Base-by-base conservation (phyloP, 108 stramenopile genomes). In the Skeletonema marinoi region DNA sequence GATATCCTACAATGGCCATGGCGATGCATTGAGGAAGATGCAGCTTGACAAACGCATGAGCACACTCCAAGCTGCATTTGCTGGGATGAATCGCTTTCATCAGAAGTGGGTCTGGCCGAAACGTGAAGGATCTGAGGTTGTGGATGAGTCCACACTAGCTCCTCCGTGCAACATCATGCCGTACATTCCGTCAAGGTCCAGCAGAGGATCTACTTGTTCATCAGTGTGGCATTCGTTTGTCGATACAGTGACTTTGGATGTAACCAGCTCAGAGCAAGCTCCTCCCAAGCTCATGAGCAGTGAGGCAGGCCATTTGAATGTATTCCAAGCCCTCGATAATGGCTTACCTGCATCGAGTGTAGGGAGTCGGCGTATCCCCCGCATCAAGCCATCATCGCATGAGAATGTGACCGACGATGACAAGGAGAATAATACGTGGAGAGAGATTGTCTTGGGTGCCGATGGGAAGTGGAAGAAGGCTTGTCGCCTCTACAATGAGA, bases 161-260 rank as follows among this genome's bases (percentile, higher is more conserved):
- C 69, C 69, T 39, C 69, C 69, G 8, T 48, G 69, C 3, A 70
- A 70, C 69, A 70, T 19, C 54, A 70, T 70, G 69, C 69, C 69
- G 19, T 70, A 70, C 38, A 70, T 70, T 17, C 54, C 69, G 10
- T 8, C 58, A 58, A 70, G 35, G 54, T 21, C 35, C 7, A 19
- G 25, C 54, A 33, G 21, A 38, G 58, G 33, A 21, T 70, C 69
- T 70, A 32, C 69, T 29, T 70, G 69, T 29, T 48, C 41, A 29
- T 60, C 33, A 29, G 38, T 29, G 36, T 71, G 70, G 70, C 32
- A 41, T 41, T 41, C 70, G 4, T 71, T 71, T 33, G 70, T 60
- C 59, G 41, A 71, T 46, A 46, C 44, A 46, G 16, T n/a, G 21
- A 60, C 33, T 33, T 46, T 46, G 11, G 2, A 41, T 41, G 39